A percentile compares a stretch with the other conserved stretches of the same genome.
phyloP scores from a whole-genome alignment of 2,329 filamentous ascomycete genomes.

The Scedosporium dehoogii region DNA sequence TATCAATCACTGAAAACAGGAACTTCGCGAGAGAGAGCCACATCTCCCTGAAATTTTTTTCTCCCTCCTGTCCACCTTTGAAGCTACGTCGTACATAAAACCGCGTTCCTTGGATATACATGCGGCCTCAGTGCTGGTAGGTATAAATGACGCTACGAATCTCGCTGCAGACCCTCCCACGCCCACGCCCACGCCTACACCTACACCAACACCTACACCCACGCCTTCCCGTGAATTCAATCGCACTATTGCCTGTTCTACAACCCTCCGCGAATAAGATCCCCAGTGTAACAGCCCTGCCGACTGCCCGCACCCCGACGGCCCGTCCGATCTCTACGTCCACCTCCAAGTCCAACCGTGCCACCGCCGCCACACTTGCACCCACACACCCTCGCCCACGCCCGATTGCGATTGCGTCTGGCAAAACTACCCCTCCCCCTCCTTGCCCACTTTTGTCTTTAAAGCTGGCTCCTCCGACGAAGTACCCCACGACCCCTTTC shows the following conservation, averaged over 20 bases:
- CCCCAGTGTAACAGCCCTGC: not conserved
- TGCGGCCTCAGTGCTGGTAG: not conserved
- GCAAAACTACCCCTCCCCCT: slow-evolving; percentile 5
- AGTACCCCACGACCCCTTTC: not conserved
- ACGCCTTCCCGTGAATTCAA: not conserved
- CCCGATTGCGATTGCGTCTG: not conserved
- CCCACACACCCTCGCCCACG: not conserved
- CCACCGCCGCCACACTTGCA: too few species aligned
- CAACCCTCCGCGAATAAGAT: not conserved
- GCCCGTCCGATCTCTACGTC: slow-evolving; percentile 3
- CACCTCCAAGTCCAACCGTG: not conserved
- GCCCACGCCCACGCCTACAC: not conserved
- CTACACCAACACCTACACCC: not conserved
- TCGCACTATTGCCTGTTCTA: not conserved
- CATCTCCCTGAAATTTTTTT: not conserved
- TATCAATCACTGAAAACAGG: too few species aligned
- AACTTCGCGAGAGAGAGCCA: not conserved
- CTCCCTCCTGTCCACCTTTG: not conserved
- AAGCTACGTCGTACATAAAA: not conserved
- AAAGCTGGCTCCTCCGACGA: not conserved
- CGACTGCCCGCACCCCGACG: not conserved
- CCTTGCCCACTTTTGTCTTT: not conserved
- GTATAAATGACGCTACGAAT: slow-evolving; percentile 4
- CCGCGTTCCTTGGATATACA: not conserved
- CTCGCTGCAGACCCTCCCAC: not conserved